Conservation (phyloP, 1,284 basidiomycete species). For the Neonothopanus nambi region DNA sequence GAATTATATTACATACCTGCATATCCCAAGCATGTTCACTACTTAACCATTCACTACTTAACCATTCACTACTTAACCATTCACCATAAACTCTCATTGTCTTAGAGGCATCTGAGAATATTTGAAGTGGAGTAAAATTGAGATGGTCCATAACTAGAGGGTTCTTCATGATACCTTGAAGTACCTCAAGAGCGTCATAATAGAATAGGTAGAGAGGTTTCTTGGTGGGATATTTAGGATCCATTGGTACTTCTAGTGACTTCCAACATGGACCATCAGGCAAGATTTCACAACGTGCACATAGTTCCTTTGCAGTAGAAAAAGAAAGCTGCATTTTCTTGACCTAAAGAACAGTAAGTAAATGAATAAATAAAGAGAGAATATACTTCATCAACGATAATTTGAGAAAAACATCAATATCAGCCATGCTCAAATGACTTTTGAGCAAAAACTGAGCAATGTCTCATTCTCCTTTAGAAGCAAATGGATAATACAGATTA, state of each 20-base stretch:
- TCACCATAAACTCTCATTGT: conserved; percentile 25
- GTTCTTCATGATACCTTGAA: conserved; percentile 22
- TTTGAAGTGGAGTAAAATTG: conserved; percentile 21
- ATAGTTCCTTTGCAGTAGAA: conserved; percentile 28
- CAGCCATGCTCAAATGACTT: conserved; percentile 26
- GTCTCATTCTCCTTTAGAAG: conserved; percentile 29
- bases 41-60: too few species aligned
- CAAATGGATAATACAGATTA: conserved; percentile 32
- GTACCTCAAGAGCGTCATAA: conserved; percentile 26
- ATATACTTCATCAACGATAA: conserved; percentile 21
- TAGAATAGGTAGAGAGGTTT: conserved; percentile 24
- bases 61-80: too few species aligned
- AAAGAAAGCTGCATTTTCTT: conserved; percentile 24
- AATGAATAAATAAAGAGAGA: not conserved
- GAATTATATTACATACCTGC: conserved; percentile 29
- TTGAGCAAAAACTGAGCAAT: conserved; percentile 25
- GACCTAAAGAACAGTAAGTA: conserved; percentile 12
- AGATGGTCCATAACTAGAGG: conserved; percentile 23
- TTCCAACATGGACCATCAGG: conserved; percentile 28
- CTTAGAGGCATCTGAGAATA: conserved; percentile 21
- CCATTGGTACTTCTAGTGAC: conserved; percentile 7
- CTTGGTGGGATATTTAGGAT: conserved; percentile 21
- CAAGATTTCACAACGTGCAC: conserved; percentile 24
- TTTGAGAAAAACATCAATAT: conserved; percentile 26
- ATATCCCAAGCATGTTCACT: conserved; percentile 29